These are phyloP conservation scores for Dimocarpus longan DNA, from an alignment of 345 rosid genomes.

Conservation along the genomic window DNA sequence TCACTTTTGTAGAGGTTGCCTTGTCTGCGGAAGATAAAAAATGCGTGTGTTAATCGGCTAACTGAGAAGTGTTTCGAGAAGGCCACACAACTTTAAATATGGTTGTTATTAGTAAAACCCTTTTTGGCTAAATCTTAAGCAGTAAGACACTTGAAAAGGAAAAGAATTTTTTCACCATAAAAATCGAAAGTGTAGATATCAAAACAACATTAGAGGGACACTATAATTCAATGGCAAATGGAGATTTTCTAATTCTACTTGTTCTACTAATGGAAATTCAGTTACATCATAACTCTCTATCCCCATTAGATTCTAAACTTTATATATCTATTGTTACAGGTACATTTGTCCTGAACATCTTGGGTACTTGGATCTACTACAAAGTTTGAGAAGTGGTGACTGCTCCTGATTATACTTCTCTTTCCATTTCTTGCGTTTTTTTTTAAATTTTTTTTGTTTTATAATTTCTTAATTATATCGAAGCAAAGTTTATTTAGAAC, in stretches of 20 bases:
- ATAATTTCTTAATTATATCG: neutral
- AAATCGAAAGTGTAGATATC: no score
- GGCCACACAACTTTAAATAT: neutral
- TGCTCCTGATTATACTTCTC: conserved; percentile 40
- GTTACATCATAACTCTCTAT: no score
- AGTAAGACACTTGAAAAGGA: no score
- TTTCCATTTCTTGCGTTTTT: neutral
- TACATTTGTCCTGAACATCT: conserved; percentile 63
- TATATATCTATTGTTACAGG: conserved; percentile 40
- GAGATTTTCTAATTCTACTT: neutral
- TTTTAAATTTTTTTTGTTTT: neutral
- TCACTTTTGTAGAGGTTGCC: no score
- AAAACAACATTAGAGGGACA: neutral
- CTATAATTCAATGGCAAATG: neutral
- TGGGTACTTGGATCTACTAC: conserved; percentile 73
- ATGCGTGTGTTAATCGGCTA: no score
- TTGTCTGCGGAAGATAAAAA: no score
- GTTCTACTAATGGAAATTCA: neutral
- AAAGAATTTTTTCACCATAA: no score
- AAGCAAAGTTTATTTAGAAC: neutral
- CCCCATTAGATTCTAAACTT: neutral
- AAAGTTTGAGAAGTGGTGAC: conserved; percentile 56
- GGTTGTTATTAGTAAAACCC: neutral
- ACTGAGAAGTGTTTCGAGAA: no score
- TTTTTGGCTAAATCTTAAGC: no score